Percentiles rank a stretch among this genome's conserved stretches.
These are phyloP conservation scores for Rhodofomes roseus DNA, from an alignment of 1,284 basidiomycete species.

Conservation along the genomic window DNA sequence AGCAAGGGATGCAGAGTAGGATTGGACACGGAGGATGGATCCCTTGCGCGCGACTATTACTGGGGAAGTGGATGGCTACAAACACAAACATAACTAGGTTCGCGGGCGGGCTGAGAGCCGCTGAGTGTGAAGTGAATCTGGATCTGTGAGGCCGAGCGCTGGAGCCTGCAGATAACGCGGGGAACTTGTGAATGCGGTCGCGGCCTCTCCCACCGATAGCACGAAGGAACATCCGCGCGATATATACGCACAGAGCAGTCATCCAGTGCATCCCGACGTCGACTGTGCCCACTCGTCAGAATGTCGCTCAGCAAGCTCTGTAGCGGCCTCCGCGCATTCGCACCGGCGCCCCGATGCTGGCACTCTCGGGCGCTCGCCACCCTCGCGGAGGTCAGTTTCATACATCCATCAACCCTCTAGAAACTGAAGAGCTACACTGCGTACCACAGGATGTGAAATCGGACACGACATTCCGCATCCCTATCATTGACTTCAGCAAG, in stretches of 20 bases:
- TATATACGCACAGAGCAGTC: not conserved
- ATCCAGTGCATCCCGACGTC: not conserved
- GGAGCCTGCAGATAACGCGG: no score
- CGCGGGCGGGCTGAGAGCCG: no score
- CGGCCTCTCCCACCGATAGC: not conserved
- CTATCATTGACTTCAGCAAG: conserved; percentile 73
- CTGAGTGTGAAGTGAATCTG: no score
- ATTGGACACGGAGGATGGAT: no score
- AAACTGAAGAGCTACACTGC: not conserved
- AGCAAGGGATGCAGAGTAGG: no score
- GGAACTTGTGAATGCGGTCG: no score
- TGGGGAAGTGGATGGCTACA: no score
- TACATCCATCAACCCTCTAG: not conserved
- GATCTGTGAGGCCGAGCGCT: no score
- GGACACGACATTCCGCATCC: conserved; percentile 42
- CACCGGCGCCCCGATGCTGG: not conserved
- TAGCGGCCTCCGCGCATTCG: not conserved
- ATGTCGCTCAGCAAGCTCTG: not conserved
- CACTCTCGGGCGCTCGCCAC: conserved; percentile 8
- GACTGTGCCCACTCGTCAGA: not conserved
- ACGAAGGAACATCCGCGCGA: not conserved
- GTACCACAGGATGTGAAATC: conserved; percentile 7
- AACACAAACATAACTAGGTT: no score
- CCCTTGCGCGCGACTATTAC: no score
- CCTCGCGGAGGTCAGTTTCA: conserved; percentile 10